Conservation (phyloP, 140 eudicot species). For the Oenanthe javanica region DNA sequence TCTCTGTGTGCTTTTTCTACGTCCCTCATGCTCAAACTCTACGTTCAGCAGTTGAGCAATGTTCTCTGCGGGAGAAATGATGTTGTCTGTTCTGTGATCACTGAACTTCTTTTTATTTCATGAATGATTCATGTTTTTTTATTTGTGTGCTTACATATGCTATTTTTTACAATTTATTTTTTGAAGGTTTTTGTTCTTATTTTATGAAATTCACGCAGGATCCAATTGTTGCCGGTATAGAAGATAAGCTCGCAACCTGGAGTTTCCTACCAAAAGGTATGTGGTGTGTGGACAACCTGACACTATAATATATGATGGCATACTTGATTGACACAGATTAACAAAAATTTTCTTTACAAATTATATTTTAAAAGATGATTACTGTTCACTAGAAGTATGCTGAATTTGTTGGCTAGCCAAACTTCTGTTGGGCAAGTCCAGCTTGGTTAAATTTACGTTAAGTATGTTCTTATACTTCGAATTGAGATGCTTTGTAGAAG, state of each 20-base stretch:
- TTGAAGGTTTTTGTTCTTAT: background rate
- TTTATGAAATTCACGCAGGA: slow-evolving; percentile 35
- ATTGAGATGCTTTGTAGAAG: background rate
- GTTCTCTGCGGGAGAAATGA: background rate
- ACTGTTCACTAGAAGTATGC: background rate
- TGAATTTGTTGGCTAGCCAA: background rate
- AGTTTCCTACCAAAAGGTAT: slow-evolving; percentile 97
- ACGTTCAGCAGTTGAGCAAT: background rate
- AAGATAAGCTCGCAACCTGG: slow-evolving; percentile 90
- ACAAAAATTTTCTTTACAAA: too few relatives aligned
- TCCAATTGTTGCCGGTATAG: slow-evolving; percentile 81
- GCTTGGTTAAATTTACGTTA: background rate
- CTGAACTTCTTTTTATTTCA: background rate
- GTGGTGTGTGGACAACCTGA: slow-evolving; percentile 5
- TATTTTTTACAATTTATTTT: background rate
- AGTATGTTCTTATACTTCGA: background rate
- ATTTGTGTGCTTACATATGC: background rate
- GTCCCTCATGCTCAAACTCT: background rate
- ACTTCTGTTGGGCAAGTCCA: background rate
- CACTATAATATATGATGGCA: background rate
- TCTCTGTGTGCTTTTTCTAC: background rate
- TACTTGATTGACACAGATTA: too few relatives aligned
- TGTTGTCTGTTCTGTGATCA: background rate
- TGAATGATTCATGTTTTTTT: background rate
- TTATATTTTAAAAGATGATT: background rate